Evolutionary conservation across 208 protist species (phyloP), one percentile per base, ranked within the genome.

Genomic region (Jaenimonas drosophilae): DNA sequence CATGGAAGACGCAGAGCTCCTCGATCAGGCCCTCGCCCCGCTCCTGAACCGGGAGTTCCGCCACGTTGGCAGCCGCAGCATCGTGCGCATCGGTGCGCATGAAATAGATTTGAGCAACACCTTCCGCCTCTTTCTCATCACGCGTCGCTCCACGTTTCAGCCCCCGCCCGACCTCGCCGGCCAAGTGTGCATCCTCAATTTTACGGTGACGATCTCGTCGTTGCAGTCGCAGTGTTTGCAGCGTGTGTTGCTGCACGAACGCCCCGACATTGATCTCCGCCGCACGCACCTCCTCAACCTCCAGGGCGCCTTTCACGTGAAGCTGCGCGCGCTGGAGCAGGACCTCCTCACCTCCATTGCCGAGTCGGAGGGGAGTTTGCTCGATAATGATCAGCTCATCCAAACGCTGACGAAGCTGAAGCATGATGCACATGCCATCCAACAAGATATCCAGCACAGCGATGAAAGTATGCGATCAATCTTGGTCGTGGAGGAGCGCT

Each of bases 1-100:
- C 2, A 89, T 99, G n/a, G 78, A 99, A 48, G 98, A 99, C 70
- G 98, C 97, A 17, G 99, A 99, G 71, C 74, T 87, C 30, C 86
- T 99, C 48, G 98, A 99, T 73, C 97, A 97, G 21, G 79, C 98
- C 2, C 63, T 99, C 11, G 95, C 95, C 46, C 97, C 98, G 28
- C 82, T 99, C 24, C 69, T 99, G 19, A 99, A 98, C 60, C 74
- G 90, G 11, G 97, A 99, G 64, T 76, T 99, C 16, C 77, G 72
- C 38, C 95, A 89, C 49, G 88, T 77, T 16, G 96, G 96, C 42
- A 96, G 98, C 17, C 82, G 96, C 55, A 59, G 75, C 38, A 67
- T 99, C 41, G 94, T 98, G 19, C 87, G 82, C 29, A 73, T 99
- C 31, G 97, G 97, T 19, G 77, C 93, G 32, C 88, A 97, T 46